Percentiles rank a stretch among this genome's conserved stretches.
Evolutionary conservation across 108 stramenopile species (phyloP).

Genomic region (Cyclostephanos tholiformis): DNA sequence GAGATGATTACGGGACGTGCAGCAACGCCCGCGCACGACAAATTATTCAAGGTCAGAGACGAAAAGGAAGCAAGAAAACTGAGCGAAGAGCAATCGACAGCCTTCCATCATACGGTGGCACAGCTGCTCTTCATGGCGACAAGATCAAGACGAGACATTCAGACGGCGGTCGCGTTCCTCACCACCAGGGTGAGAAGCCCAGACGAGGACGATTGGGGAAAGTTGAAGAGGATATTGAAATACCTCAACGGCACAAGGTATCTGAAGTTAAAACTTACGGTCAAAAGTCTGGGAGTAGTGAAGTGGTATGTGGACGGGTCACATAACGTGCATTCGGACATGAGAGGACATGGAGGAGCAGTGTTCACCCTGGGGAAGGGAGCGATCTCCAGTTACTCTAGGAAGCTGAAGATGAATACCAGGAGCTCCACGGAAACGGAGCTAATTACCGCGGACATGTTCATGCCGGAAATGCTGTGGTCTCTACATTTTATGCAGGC

Average conservation of each 20-base stretch:
- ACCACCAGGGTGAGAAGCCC: neutral
- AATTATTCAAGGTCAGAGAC: neutral
- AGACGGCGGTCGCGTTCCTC: conserved; percentile 14
- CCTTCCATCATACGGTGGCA: neutral
- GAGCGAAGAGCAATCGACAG: neutral
- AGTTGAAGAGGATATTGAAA: conserved; percentile 1
- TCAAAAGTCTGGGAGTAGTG: neutral
- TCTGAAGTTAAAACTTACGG: conserved; percentile 7
- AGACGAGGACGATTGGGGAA: conserved; percentile 20
- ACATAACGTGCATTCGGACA: neutral
- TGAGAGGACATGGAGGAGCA: neutral
- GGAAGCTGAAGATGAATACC: conserved; percentile 11
- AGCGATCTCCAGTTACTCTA: neutral
- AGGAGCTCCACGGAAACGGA: conserved; percentile 3
- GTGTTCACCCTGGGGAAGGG: neutral
- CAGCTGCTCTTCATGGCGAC: neutral
- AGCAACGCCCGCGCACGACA: neutral
- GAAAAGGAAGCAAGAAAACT: neutral
- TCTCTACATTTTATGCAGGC: neutral
- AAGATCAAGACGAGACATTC: conserved; percentile 2
- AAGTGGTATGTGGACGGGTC: conserved; percentile 14
- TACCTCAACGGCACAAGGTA: conserved; percentile 14
- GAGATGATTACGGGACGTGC: neutral
- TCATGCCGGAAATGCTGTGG: neutral
- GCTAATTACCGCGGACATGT: neutral